Conservation (phyloP, 2,329 filamentous ascomycete genomes). For the Curvularia eragrostidis region DNA sequence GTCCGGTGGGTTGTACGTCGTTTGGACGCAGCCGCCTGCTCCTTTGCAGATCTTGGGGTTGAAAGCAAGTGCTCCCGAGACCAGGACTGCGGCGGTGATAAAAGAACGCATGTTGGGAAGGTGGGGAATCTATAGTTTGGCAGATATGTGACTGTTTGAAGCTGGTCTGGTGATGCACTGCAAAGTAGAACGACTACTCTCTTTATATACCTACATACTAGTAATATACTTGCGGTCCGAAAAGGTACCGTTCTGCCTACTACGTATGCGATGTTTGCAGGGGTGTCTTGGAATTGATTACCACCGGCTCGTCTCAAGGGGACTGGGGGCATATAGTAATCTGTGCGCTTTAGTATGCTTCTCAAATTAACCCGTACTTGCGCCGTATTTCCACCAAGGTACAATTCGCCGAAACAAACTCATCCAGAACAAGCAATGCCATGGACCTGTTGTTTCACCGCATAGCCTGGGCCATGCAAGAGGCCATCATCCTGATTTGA, state of each 20-base stretch:
- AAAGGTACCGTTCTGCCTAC: not conserved
- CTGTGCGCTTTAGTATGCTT: not conserved
- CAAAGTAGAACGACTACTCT: not conserved
- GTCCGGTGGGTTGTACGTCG: not conserved
- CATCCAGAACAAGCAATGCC: not conserved
- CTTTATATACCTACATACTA: conserved; percentile 4
- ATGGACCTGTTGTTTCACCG: not conserved
- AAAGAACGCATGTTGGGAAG: not conserved
- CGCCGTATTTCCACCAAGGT: not conserved
- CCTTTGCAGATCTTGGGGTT: not conserved
- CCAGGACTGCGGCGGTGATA: not conserved
- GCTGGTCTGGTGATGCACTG: not conserved
- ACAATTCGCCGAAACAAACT: not conserved
- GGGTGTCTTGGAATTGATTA: not conserved
- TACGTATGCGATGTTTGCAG: not conserved
- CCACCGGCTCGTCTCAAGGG: not conserved
- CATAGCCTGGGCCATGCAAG: not conserved
- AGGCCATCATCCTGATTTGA: not conserved
- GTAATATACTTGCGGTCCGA: not conserved
- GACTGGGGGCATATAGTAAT: not conserved
- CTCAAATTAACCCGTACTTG: conserved; percentile 1
- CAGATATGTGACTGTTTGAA: not conserved
- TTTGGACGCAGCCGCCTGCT: not conserved
- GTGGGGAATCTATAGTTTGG: not conserved
- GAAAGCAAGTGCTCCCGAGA: not conserved